Base-by-base conservation (phyloP, 805 yeast genomes). In the Metschnikowia kofuensis region DNA sequence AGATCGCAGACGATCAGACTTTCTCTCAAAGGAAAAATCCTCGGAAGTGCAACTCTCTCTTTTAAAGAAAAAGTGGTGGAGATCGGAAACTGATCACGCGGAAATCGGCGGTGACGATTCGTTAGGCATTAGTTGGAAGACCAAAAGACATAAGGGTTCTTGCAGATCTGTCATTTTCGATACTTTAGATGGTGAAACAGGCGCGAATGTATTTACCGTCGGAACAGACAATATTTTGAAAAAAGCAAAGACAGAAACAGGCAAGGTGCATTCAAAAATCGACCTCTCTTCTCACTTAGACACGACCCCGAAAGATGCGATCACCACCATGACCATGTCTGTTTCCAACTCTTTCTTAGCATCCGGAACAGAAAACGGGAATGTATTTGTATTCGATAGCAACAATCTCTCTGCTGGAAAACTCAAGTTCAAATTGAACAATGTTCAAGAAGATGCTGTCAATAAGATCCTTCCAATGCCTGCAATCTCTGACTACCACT, bases 81-180 rank as follows among this genome's bases (percentile, higher is more conserved):
- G 66, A 21, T 63, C 69, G 15, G 61, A 66, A 2, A 56, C 59
- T 7, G 72, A 63, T 49, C 62, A 63, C 35, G 58, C 58, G 10
- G 59, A 61, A 4, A 44, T 61, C 7, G 50, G 48, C 1, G 68
- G 63, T 7, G 65, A 60, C 26, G 62, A 60, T 6, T 66, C 65
- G 11, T 56, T 71, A 15, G 61, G 74, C 5, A 62, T 67, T 5
- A 59, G 77, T 28, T 92, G 99, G 99, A 80, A 85, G 47, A 91
- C 97, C 0, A 87, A 81, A 59, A 78, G 98, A 62, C 98, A 92
- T 63, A 90, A 89, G 64, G 91, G 89, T 1, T 85, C 96, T 54
- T 89, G 96, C 51, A 71, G 99, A 38, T 80, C 86, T 4, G 69
- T 88, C 2, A 70, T 80, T 7, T 84, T 89, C 64, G 87, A 83